These are phyloP conservation scores for Noccaea caerulescens DNA, from an alignment of 345 rosid genomes.

Conservation along the genomic window DNA sequence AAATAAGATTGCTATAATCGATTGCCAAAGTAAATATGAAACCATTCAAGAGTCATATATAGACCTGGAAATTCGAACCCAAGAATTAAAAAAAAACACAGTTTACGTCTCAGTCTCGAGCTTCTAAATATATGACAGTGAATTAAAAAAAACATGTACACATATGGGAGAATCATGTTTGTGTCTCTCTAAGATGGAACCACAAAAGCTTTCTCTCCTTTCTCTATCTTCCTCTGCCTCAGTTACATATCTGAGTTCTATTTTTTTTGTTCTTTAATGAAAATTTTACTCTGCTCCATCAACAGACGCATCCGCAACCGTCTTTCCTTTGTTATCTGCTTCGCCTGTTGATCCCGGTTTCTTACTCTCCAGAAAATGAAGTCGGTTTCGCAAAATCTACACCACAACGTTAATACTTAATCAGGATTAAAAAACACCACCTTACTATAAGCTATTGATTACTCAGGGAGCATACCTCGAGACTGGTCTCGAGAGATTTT, in stretches of 20 bases:
- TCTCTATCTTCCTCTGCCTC: slow-evolving; percentile 21
- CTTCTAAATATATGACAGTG: slow-evolving; percentile 30
- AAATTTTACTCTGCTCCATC: slow-evolving; percentile 23
- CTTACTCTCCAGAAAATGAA: slow-evolving; percentile 36
- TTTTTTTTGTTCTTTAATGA: not conserved
- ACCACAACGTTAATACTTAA: not conserved
- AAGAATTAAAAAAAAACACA: not conserved
- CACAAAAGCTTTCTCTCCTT: not conserved
- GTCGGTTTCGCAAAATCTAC: slow-evolving; percentile 39
- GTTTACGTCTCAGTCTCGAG: slow-evolving; percentile 11
- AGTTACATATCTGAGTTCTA: not conserved
- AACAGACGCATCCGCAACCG: slow-evolving; percentile 13
- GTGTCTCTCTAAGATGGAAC: slow-evolving; percentile 13
- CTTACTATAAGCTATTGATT: slow-evolving; percentile 15
- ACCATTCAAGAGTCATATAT: slow-evolving; percentile 10
- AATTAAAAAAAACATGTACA: slow-evolving; percentile 32
- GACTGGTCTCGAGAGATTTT: slow-evolving; percentile 59
- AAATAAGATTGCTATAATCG: not conserved
- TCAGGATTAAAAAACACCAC: not conserved
- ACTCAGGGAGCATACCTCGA: slow-evolving; percentile 59
- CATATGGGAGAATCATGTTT: slow-evolving; percentile 7
- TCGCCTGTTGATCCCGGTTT: slow-evolving; percentile 22
- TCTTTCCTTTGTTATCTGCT: slow-evolving; percentile 39
- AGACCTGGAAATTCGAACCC: slow-evolving; percentile 1
- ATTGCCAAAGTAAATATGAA: not conserved